Evolutionary conservation across 805 yeast species (phyloP), one percentile per base, ranked within the genome.

Genomic region (Lachancea fermentati): DNA sequence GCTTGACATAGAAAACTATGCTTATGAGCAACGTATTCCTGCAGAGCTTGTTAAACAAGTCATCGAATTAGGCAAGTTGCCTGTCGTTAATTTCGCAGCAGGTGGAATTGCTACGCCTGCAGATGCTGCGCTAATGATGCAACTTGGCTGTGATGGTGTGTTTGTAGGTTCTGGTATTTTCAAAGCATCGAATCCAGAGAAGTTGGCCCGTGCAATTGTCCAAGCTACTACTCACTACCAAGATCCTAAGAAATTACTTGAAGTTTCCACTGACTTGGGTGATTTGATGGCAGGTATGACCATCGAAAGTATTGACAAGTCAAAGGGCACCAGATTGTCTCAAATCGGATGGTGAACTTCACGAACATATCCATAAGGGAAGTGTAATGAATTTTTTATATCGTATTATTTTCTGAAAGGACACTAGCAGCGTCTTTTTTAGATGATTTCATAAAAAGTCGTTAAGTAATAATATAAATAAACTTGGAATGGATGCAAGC

Each of bases 31-130:
- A 43, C 71, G 86, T 45, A 85, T 83, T 15, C 78, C 84, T 16
- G 67, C 67, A 19, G 71, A 68, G n/a, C 60, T 76, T 34, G 63
- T 85, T 42, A 61, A 71, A 47, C 70, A 69, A 32, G 52, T 48
- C 11, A 31, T 51, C 9, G 66, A 68, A 47, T 60, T 65, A 7
- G 85, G 85, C 24, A 76, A 77, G 53, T 70, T 84, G 46, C 89
- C 89, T 1, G 94, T 84, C 32, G 93, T 85, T 41, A 84, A 82
- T 66, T 84, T 84, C 57, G 91, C 93, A 30, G 93, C 93, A 19
- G 94, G 94, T 32, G 94, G 94, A 44, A 81, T 84, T 37, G 93
- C 94, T 7, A 81, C 94, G 9, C 94, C 94, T 25, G 79, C 89
- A 6, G 94, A 84, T 61, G 94, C 94, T 18, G 93, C 93, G 15